Percentiles rank a stretch among this genome's conserved stretches.
These are phyloP conservation scores for Verticillium nubilum DNA, from an alignment of 2,329 filamentous ascomycete genomes.

Conservation along the genomic window DNA sequence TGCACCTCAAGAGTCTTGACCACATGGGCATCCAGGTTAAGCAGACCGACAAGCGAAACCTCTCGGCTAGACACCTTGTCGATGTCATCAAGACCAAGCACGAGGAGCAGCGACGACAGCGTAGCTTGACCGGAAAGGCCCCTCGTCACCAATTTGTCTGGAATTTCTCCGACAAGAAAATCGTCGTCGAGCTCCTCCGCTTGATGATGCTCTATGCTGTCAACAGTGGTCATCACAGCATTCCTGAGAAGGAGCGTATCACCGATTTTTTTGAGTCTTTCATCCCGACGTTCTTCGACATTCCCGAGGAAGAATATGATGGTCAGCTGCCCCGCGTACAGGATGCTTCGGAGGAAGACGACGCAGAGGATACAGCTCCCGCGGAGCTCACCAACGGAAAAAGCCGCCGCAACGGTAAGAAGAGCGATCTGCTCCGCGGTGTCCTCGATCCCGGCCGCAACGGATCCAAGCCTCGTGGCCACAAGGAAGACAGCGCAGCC, in stretches of 20 bases:
- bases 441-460: slow-evolving; percentile 76
- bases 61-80: slow-evolving; percentile 84
- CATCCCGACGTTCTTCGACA: slow-evolving; percentile 69
- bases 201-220: slow-evolving; percentile 61
- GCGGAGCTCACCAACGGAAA: slow-evolving; percentile 66
- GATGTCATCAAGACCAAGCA: slow-evolving; percentile 89
- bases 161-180: slow-evolving; percentile 65
- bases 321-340: slow-evolving; percentile 64
- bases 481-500: slow-evolving; percentile 75
- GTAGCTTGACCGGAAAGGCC: slow-evolving; percentile 55
- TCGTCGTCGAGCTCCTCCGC: slow-evolving; percentile 57
- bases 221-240: slow-evolving; percentile 65
- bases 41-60: slow-evolving; percentile 82
- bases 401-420: slow-evolving; percentile 67
- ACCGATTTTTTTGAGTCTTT: slow-evolving; percentile 73
- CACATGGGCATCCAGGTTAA: slow-evolving; percentile 93
- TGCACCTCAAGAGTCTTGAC: slow-evolving; percentile 94
- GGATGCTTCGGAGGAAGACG: slow-evolving; percentile 68
- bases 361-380: slow-evolving; percentile 66
- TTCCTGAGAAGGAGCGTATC: slow-evolving; percentile 67
- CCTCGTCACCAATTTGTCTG: slow-evolving; percentile 71
- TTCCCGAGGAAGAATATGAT: slow-evolving; percentile 64
- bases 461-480: slow-evolving; percentile 62
- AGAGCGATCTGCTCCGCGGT: slow-evolving; percentile 74
- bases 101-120: slow-evolving; percentile 78